Base-by-base conservation (phyloP, 345 rosid species). In the Psidium friedrichsthalianum region DNA sequence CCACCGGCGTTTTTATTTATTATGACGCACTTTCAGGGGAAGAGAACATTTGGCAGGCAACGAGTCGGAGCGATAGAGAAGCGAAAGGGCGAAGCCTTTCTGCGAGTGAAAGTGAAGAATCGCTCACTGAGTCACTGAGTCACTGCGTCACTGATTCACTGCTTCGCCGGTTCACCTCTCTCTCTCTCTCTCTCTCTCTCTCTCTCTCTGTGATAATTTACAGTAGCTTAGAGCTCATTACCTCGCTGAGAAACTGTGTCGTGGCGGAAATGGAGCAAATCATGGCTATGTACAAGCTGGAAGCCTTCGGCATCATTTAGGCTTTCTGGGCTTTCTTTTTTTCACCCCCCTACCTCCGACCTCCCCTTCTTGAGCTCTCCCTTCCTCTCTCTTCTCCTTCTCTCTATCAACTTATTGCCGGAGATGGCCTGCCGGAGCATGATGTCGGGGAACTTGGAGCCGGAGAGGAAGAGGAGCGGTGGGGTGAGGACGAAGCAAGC, bases 401-500 rank as follows among this genome's bases (percentile, higher is more conserved):
- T 58, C 59, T 36, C 61, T 44, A 29, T 59, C 54, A 18, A 51
- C 40, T 42, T 84, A 18, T 61, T 27, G 42, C 76, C 15, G 51
- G 88, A 61, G 85, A 91, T 89, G 93, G 91, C 83, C 51, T 88
- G 89, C 87, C 36, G 90, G 87, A 85, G 89, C 51, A 86, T 86
- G 93, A 27, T 84, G 21, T 74, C 84, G 2, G 89, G 85, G 82
- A 89, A 86, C 90, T 89, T 91, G 90, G 93, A 91, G 84, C 92
- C 93, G 57, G 90, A 91, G 81, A 90, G 93, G 87, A 91, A 90
- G 88, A 90, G 91, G 85, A 89, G 90, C 53, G 93, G 92, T 40
- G 93, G 92, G 40, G 87, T 89, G 52, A 91, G 92, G 88, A 90
- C 93, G 11, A 90, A 90, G 61, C 93, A 91, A 85, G 93, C 93